Percentiles rank a stretch among this genome's conserved stretches.
Conservation (phyloP, 305 asterid species). For the Lippia alba region DNA sequence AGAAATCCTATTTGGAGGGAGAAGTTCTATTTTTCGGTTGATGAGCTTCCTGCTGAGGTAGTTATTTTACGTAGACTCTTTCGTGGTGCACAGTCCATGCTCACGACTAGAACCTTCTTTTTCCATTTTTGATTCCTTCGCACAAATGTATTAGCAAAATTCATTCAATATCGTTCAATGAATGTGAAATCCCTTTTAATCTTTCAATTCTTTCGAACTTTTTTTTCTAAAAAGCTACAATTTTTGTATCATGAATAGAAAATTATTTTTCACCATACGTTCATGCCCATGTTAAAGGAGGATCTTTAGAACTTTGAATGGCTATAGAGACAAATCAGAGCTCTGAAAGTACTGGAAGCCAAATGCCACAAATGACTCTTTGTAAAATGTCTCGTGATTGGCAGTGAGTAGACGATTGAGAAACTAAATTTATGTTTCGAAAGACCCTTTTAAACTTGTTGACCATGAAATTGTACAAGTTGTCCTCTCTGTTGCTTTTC, state of each 20-base stretch:
- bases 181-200: neutral
- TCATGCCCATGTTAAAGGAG: neutral
- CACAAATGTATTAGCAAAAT: conserved; percentile 7
- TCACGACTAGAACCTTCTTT: neutral
- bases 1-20: conserved; percentile 99
- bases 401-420: neutral
- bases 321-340: conserved; percentile 10
- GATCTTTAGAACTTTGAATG: neutral
- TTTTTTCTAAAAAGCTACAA: neutral
- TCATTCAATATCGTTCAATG: neutral
- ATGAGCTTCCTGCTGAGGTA: conserved; percentile 93
- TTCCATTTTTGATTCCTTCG: neutral
- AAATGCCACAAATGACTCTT: neutral
- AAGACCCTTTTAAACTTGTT: conserved; percentile 9
- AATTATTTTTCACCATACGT: neutral
- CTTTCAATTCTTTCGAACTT: neutral
- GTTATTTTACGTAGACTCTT: conserved; percentile 27
- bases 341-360: conserved; percentile 4
- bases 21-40: conserved; percentile 89
- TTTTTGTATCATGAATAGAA: too few species aligned
- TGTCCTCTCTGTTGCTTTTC: conserved; percentile 16
- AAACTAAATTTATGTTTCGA: neutral
- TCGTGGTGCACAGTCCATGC: conserved; percentile 12
- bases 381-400: neutral
- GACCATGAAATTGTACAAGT: conserved; percentile 22